Conservation (phyloP, 352 stramenopile species). For the Phytophthora hybrid region DNA sequence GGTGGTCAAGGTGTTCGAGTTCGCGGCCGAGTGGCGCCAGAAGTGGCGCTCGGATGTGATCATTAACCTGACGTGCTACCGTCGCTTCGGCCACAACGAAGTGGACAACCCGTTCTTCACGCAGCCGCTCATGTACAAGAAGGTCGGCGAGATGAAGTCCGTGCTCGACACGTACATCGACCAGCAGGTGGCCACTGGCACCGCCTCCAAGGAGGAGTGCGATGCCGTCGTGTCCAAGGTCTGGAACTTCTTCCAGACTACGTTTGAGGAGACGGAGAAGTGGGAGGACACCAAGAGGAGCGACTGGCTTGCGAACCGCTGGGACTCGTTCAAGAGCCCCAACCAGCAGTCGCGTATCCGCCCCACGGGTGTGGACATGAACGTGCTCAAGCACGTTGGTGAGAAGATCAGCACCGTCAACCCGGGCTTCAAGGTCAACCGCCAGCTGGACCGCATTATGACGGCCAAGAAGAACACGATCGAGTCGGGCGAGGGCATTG, state of each 20-base stretch:
- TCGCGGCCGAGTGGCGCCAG: conserved; percentile 82
- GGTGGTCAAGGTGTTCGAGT: conserved; percentile 91
- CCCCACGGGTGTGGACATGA: conserved; percentile 93
- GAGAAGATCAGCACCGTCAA: conserved; percentile 84
- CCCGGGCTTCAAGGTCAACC: conserved; percentile 92
- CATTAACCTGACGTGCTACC: conserved; percentile 98
- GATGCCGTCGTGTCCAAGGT: conserved; percentile 89
- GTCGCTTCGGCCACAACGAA: conserved; percentile 98
- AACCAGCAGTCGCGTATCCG: conserved; percentile 93
- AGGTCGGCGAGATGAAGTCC: conserved; percentile 93
- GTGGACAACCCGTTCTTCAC: conserved; percentile 98
- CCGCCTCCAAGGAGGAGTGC: conserved; percentile 84
- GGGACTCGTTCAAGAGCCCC: conserved; percentile 97
- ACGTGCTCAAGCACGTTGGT: conserved; percentile 93
- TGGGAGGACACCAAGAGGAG: conserved; percentile 91
- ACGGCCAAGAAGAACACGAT: conserved; percentile 84
- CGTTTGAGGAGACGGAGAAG: conserved; percentile 95
- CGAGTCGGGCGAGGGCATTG: conserved; percentile 88
- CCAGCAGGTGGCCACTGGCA: conserved; percentile 53
- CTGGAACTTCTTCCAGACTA: conserved; percentile 90
- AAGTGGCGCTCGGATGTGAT: conserved; percentile 94
- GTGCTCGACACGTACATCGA: conserved; percentile 93
- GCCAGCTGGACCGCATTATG: conserved; percentile 96
- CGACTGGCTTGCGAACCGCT: conserved; percentile 96
- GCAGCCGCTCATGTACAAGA: conserved; percentile 98